A percentile compares a stretch with the other conserved stretches of the same genome.
phyloP scores from a whole-genome alignment of 176 grass and related monocot species.

The Leersia perrieri region DNA sequence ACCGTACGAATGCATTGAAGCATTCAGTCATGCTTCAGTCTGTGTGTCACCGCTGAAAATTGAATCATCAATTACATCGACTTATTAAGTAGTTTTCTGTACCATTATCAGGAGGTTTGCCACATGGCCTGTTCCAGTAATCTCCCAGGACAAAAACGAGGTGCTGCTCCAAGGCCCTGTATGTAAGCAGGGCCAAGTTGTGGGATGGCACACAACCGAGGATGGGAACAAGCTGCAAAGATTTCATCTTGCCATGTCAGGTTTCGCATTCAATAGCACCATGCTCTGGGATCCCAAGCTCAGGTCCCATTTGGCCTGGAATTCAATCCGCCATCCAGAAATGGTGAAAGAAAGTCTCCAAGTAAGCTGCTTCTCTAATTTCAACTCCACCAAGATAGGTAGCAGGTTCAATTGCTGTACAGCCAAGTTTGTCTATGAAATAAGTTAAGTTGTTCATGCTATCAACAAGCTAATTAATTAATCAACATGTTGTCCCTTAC shows the following conservation, averaged over 20 bases:
- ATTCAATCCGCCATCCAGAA: slow-evolving; percentile 81
- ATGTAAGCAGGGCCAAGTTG: slow-evolving; percentile 72
- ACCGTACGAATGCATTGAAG: neutral
- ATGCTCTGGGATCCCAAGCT: slow-evolving; percentile 89
- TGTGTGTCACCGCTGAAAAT: neutral
- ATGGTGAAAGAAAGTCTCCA: slow-evolving; percentile 74
- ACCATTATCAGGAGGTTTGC: slow-evolving; percentile 70
- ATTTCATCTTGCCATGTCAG: slow-evolving; percentile 95
- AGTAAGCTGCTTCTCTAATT: slow-evolving; percentile 30
- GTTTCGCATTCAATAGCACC: slow-evolving; percentile 97
- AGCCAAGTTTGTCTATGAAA: neutral
- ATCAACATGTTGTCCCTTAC: neutral
- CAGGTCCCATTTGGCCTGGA: slow-evolving; percentile 69
- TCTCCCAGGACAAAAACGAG: slow-evolving; percentile 51
- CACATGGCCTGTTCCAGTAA: slow-evolving; percentile 88
- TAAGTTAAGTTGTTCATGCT: neutral
- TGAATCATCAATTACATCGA: neutral
- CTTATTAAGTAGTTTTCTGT: slow-evolving; percentile 27
- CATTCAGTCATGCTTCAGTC: too few relatives aligned
- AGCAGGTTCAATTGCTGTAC: neutral
- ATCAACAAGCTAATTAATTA: neutral
- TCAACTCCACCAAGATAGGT: neutral
- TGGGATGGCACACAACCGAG: slow-evolving; percentile 86
- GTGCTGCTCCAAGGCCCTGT: slow-evolving; percentile 79
- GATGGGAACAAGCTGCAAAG: slow-evolving; percentile 72